Base-by-base conservation (phyloP, 495 filamentous ascomycete genomes). In the Penicillium silybi region DNA sequence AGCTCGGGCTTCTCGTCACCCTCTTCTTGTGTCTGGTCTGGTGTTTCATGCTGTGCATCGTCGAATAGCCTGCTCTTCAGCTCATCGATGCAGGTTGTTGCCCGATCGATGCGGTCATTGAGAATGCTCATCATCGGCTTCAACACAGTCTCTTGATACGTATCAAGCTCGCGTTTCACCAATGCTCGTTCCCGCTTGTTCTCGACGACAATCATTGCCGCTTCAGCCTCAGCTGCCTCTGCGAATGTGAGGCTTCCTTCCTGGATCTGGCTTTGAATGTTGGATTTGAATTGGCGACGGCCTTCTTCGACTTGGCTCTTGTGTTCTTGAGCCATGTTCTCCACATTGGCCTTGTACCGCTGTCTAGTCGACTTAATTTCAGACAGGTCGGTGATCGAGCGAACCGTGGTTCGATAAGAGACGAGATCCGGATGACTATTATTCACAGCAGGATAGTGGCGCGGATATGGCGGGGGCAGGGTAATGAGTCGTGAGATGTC, bases 1-100 rank as follows among this genome's bases (percentile, higher is more conserved):
- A 97, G 76, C 70, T 97, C 95, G 0, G 93, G 91, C 63, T 92
- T 87, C 64, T 96, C 92, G 59, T 97, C 92, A 48, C 92, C 92
- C 67, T 96, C 92, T 67, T 95, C 90, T 59, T 96, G 92, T 1
- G 89, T 85, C 48, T 86, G 79, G 57, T 93, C 90, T 3, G 90
- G 90, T 48, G 84, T 83, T 11, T 80, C 80, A 27, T 81, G 74
- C 54, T 83, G 86, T 0, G 85, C 86, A 54, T 90, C 86, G 50
- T 85, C 82, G 50, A 86, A 89, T 0, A 96, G 76, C 16, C 81
- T 81, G 41, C 80, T 77, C 41, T 81, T 85, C 15, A 96, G 71
- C 47, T 86, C 80, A 41, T 87, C 76, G 55, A 95, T 87, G 44
- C 86, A 80, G 29, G 80, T 68, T 16, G 86, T 83, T 4, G 85